Base-by-base conservation (phyloP, 2,329 filamentous ascomycete species). In the Fusarium solani-melongenae region DNA sequence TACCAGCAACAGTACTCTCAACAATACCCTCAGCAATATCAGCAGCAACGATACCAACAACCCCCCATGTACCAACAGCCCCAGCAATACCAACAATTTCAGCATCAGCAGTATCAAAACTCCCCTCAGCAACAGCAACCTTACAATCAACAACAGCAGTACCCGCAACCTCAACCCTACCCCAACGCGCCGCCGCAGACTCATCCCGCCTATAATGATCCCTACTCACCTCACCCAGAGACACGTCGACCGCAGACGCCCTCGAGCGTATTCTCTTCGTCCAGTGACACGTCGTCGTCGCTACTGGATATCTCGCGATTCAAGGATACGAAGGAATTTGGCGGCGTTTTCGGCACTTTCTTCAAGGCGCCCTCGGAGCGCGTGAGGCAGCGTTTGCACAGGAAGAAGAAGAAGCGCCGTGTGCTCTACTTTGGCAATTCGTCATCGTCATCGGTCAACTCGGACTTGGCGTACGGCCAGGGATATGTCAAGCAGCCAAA, bases 391-490 rank as follows among this genome's bases (percentile, higher is more conserved):
- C 82, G 81, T 27, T 78, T 76, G 6, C 80, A 81, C 44, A 83
- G 81, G 64, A 82, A 81, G 63, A 86, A 85, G 64, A 86, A 84
- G 72, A 85, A 83, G 72, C 85, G 85, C 41, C 86, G 89, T 66
- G 86, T 92, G 62, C 85, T 91, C 46, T 88, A 86, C 65, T 87
- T 90, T 75, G 85, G 80, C 63, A 92, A 91, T 76, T 91, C 89
- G 2, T 93, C 91, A 2, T 92, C 90, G 3, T 92, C 91, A 0
- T 92, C 91, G 1, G 85, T 92, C 63, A 90, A 92, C 80, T 89
- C 88, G 22, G 92, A 94, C 78, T 82, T 93, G 69, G 91, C 91
- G 11, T 93, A 93, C 78, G 91, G 92, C 11, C 86, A 83, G 63
- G 91, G 90, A 17, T 92, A 88, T 71, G 83, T 89, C 55, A 86